phyloP scores from a whole-genome alignment of 2,329 filamentous ascomycete genomes.

The Aspergillus novoparasiticus region DNA sequence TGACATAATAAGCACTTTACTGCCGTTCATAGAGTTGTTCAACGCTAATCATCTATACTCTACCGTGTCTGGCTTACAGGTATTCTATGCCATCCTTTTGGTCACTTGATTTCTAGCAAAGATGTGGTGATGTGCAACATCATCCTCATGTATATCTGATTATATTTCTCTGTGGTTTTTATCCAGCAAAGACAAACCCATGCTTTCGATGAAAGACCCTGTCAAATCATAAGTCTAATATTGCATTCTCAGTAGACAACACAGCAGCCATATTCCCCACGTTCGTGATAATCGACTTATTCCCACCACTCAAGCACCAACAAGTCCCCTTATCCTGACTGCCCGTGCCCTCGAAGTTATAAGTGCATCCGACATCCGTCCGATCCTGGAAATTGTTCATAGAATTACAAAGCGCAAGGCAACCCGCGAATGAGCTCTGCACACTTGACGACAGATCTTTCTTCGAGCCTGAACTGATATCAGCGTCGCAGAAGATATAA shows the following conservation, averaged over 20 bases:
- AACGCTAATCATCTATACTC: no score
- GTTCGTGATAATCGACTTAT: constrained; percentile 1
- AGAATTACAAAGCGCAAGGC: neutral
- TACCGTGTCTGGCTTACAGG: no score
- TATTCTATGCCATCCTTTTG: no score
- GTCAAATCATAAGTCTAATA: neutral
- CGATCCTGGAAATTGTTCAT: constrained; percentile 9
- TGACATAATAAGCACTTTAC: no score
- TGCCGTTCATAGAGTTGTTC: no score
- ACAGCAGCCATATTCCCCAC: constrained; percentile 9
- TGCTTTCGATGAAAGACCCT: accelerated
- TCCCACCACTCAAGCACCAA: constrained; percentile 1
- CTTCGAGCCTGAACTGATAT: constrained; percentile 1
- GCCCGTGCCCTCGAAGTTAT: constrained; percentile 4
- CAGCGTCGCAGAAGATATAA: constrained; percentile 4
- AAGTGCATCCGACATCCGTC: neutral
- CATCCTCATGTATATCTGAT: no score
- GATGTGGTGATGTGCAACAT: no score
- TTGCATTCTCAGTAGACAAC: neutral
- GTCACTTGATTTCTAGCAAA: no score
- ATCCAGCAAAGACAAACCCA: no score
- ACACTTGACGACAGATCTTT: constrained; percentile 5
- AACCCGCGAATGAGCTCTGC: neutral
- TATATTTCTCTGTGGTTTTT: no score
- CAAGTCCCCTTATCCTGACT: neutral